Base-by-base conservation (phyloP, 257 asterid genomes). In the Rauvolfia tetraphylla region DNA sequence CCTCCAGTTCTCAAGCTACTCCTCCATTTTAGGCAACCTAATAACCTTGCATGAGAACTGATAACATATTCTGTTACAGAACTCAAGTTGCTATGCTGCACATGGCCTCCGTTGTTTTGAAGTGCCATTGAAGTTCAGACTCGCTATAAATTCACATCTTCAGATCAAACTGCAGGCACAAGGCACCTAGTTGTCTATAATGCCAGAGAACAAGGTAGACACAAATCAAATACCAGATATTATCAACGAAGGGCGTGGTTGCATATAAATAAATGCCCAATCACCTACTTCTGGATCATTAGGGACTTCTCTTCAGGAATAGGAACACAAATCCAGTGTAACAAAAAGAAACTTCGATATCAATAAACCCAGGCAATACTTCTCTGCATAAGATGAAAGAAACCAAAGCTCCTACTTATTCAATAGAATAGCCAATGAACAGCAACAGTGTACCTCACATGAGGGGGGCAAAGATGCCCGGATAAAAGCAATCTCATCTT, bases 371-470 rank as follows among this genome's bases (percentile, higher is more conserved):
- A 54, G 76, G 76, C 42, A 48, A 20, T 51, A n/a, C 51, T n/a
- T 22, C 46, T 71, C 3, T 33, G 67, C 71, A 59, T 36, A 33
- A 46, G 51, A 27, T 20, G 3, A 20, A 34, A 38, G 15, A 7
- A 15, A 23, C 66, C 61, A 38, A 53, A 38, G 23, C 7, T 23
- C 31, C 41, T 49, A 33, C 18, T 36, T 42, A 46, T 39, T 31
- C 42, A 68, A 67, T 39, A 80, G 34, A 33, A 68, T 34, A 31
- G 73, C 49, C 29, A 71, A 68, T 38, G 72, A 78, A 38, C 27
- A 49, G 75, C n/a, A n/a, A n/a, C n/a, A n/a, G 46, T 75, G 80
- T 85, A 95, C 99, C 98, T 95, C 97, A 44, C 99, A 95, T 41
- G 97, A 82, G 8, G 91, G n/a, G 36, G 99, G 97, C 80, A 95